These are phyloP conservation scores for Pistacia integerrima DNA, from an alignment of 345 rosid genomes.

Conservation along the genomic window DNA sequence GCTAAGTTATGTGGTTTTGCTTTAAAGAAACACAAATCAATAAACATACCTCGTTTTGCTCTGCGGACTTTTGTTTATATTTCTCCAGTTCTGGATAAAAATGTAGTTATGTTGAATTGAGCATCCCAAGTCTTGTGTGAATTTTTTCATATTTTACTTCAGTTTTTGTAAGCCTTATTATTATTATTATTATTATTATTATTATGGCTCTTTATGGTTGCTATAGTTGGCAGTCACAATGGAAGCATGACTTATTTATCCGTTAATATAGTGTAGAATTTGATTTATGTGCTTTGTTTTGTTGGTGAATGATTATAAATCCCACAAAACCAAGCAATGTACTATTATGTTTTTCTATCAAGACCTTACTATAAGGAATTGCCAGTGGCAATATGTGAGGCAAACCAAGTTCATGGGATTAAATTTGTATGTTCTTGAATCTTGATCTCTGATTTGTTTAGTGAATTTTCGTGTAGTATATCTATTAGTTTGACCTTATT, in stretches of 20 bases:
- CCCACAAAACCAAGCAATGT: not conserved
- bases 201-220: not conserved
- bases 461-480: not conserved
- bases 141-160: not conserved
- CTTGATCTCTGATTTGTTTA: not conserved
- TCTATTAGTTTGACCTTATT: not conserved
- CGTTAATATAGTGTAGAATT: not conserved
- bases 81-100: too few species aligned
- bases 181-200: not conserved
- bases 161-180: not conserved
- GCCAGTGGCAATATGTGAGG: not conserved
- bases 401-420: not conserved
- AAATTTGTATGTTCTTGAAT: not conserved
- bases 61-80: too few species aligned
- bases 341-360: not conserved
- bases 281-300: not conserved
- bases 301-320: not conserved
- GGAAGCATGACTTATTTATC: not conserved
- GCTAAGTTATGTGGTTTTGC: too few species aligned
- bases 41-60: too few species aligned
- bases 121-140: not conserved
- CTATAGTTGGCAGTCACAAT: too few species aligned
- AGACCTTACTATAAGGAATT: not conserved
- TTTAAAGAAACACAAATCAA: too few species aligned
- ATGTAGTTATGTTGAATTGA: too few species aligned